Base-by-base conservation (phyloP, 2,329 filamentous ascomycete genomes). In the Claviceps sorghi region DNA sequence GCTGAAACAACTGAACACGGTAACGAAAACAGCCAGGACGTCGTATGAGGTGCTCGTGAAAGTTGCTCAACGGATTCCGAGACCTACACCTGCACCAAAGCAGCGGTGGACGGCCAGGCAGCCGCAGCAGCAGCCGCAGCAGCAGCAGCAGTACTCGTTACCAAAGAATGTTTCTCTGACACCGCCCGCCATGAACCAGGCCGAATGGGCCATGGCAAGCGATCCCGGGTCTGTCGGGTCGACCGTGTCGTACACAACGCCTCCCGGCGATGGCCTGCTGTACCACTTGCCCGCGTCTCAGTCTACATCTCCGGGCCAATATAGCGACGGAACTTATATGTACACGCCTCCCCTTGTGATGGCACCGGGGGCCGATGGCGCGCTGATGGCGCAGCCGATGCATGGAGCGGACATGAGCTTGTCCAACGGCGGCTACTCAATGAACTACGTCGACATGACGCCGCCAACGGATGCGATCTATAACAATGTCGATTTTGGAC, bases 41-140 rank as follows among this genome's bases (percentile, higher is more conserved):
- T 65, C 64, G 3, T 65, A 62, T 49, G 60, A 62, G 2, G 58
- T 68, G n/a, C 57, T 69, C 30, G 56, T 55, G 4, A 62, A 59
- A 6, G 59, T 68, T 21, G 54, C 61, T 2, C 62, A 62, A 48
- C 50, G 58, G 11, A 55, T 60, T 8, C 51, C 48, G 13, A 41
- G 52, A 10, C 42, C 48, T 3, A 15, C 45, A 6, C 30, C n/a
- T 34, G 32, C 21, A 17, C 30, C 47, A 3, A 58, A 52, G 42
- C 56, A 54, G 9, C 21, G 47, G 45, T 17, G 21, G 36, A 10
- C 29, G 5, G 36, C 44, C 36, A 53, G 11, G 26, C 26, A 26
- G 26, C 26, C 3, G 26, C 26, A 5, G 26, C 26, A 26, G 26
- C 26, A 26, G 5, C 26, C 3, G 26, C 26, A 26, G 5, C 26